Percentiles rank a stretch among this genome's conserved stretches.
Evolutionary conservation across 2,329 filamentous ascomycete species (phyloP).

Genomic region (Botrytis galanthina): DNA sequence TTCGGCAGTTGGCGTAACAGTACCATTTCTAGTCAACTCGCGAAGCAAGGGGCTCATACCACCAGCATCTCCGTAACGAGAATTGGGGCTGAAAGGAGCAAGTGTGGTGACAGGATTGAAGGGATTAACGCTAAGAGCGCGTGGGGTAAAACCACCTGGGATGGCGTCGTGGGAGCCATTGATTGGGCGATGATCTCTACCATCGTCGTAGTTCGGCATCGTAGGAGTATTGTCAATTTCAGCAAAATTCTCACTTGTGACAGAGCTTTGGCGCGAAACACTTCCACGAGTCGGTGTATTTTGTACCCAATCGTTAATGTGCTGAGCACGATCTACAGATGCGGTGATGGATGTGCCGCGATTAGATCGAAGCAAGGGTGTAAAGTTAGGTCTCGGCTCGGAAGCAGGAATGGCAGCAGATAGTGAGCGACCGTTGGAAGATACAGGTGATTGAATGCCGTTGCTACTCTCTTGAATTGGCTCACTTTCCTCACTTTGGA

Average conservation of each 20-base stretch:
- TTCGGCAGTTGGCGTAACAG: slow-evolving; percentile 29
- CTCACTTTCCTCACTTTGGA: background rate
- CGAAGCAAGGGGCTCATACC: slow-evolving; percentile 26
- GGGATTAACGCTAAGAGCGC: slow-evolving; percentile 22
- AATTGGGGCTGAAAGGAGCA: slow-evolving; percentile 16
- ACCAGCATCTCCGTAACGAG: slow-evolving; percentile 6
- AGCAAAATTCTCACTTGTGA: background rate
- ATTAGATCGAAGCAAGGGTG: slow-evolving; percentile 28
- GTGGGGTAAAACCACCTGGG: background rate
- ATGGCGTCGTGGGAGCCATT: background rate
- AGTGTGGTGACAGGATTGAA: slow-evolving; percentile 16
- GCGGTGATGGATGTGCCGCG: slow-evolving; percentile 26
- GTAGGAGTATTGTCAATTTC: slow-evolving; percentile 7
- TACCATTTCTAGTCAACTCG: slow-evolving; percentile 30
- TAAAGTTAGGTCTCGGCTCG: slow-evolving; percentile 20
- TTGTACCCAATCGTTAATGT: slow-evolving; percentile 26
- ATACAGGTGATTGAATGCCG: background rate
- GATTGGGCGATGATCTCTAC: background rate
- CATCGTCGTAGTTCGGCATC: slow-evolving; percentile 1
- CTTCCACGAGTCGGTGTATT: slow-evolving; percentile 20
- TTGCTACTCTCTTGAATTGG: background rate
- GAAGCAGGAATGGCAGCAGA: slow-evolving; percentile 24
- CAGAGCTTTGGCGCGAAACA: background rate
- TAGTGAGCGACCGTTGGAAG: background rate
- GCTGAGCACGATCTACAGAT: slow-evolving; percentile 24